A percentile compares a stretch with the other conserved stretches of the same genome.
phyloP scores from a whole-genome alignment of 2,329 filamentous ascomycete species.

The Endoconidiophora polonica region DNA sequence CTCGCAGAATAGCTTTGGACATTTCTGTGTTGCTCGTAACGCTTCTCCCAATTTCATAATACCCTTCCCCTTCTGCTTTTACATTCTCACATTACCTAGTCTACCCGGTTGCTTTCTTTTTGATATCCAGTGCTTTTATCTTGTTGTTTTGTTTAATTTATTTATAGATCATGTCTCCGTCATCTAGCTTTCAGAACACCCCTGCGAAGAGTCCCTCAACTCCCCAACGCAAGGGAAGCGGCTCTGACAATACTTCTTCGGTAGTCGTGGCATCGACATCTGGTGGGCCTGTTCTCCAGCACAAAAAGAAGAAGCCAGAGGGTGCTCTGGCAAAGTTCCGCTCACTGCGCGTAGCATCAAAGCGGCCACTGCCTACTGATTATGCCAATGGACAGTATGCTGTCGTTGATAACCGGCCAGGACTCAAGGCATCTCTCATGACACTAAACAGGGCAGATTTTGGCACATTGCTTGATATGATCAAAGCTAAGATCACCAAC shows the following conservation, averaged over 20 bases:
- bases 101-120: not conserved
- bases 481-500: constrained; percentile 46
- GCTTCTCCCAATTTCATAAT: too few species aligned
- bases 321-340: constrained; percentile 15
- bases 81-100: too few species aligned
- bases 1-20: too few species aligned
- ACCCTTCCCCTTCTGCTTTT: too few species aligned
- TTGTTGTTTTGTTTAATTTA: not conserved
- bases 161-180: not conserved
- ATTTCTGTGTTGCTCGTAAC: too few species aligned
- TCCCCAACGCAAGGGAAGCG: not conserved
- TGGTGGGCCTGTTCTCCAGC: not conserved
- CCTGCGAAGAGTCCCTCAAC: not conserved
- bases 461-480: constrained; percentile 42
- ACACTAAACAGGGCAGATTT: constrained; percentile 38
- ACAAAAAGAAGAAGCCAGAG: constrained; percentile 1
- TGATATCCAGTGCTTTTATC: not conserved
- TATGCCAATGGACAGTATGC: constrained; percentile 46
- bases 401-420: constrained; percentile 29
- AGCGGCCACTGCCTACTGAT: constrained; percentile 45
- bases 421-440: constrained; percentile 39
- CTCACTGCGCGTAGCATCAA: constrained; percentile 29
- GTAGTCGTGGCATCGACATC: not conserved
- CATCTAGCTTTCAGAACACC: not conserved
- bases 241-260: not conserved